Percentiles rank a stretch among this genome's conserved stretches.
These are phyloP conservation scores for Danielozyma ontarioensis DNA, from an alignment of 805 yeast species.

Conservation along the genomic window DNA sequence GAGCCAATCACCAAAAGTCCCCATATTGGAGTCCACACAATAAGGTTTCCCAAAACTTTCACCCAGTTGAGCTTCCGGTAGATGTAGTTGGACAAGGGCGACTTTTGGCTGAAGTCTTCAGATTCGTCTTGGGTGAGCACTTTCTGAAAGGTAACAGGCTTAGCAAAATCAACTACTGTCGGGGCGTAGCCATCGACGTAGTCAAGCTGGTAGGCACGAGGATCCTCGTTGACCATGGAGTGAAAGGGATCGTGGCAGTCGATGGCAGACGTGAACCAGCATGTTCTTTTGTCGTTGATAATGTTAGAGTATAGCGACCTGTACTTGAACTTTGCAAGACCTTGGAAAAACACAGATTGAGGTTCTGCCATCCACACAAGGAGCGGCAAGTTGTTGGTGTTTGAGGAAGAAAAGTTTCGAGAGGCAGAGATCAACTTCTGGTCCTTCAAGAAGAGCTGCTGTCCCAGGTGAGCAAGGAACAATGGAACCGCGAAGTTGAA, in stretches of 20 bases:
- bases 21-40: conserved; percentile 61
- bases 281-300: conserved; percentile 73
- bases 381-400: conserved; percentile 43
- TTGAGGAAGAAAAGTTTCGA: too few relatives aligned
- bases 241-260: conserved; percentile 57
- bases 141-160: conserved; percentile 31
- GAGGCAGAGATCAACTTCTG: conserved; percentile 4
- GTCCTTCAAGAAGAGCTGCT: conserved; percentile 63
- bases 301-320: conserved; percentile 67
- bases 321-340: conserved; percentile 48
- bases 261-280: conserved; percentile 80
- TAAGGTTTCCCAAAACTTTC: conserved; percentile 37
- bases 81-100: conserved; percentile 19
- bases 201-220: conserved; percentile 33
- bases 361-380: conserved; percentile 62
- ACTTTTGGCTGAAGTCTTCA: conserved; percentile 1
- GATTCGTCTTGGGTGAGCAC: conserved; percentile 4
- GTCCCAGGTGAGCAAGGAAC: conserved; percentile 66
- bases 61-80: conserved; percentile 45
- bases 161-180: conserved; percentile 46
- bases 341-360: conserved; percentile 53
- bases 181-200: conserved; percentile 53
- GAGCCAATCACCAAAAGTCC: conserved; percentile 48
- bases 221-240: conserved; percentile 40
- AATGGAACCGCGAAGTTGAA: conserved; percentile 64